These are phyloP conservation scores for Selaginella tamariscina DNA, from an alignment of 75 land plant species.

Conservation along the genomic window DNA sequence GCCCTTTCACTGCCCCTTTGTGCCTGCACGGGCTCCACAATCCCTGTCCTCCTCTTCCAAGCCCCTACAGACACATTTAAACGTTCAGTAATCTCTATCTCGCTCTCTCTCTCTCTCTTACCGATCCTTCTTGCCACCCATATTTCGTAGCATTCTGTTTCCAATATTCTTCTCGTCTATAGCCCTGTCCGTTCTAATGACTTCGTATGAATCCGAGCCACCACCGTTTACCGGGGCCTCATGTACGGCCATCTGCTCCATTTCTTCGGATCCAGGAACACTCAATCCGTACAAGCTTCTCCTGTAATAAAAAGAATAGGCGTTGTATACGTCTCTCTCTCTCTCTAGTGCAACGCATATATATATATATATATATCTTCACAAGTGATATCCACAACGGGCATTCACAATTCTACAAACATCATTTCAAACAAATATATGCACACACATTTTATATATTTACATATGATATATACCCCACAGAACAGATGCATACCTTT, in stretches of 20 bases:
- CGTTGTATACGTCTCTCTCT: too few species aligned
- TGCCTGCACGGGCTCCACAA: neutral
- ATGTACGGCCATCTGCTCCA: conserved; percentile 11
- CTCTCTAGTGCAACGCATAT: too few species aligned
- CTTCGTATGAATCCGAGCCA: conserved; percentile 43
- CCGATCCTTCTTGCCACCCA: conserved; percentile 99
- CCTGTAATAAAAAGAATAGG: too few species aligned
- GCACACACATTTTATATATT: too few species aligned
- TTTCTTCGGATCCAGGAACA: conserved; percentile 27
- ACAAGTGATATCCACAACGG: too few species aligned
- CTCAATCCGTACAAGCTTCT: conserved; percentile 79
- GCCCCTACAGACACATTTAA: conserved; percentile 36
- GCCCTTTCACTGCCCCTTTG: neutral
- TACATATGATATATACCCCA: too few species aligned
- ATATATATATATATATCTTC: too few species aligned
- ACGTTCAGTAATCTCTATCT: too few species aligned
- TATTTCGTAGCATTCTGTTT: conserved; percentile 92
- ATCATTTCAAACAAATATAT: too few species aligned
- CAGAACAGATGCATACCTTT: too few species aligned
- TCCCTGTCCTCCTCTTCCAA: conserved; percentile 50
- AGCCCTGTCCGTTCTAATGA: conserved; percentile 77
- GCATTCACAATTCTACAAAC: too few species aligned
- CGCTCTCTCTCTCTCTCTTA: too few species aligned
- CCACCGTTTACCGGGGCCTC: neutral
- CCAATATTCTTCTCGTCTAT: conserved; percentile 91